These are phyloP conservation scores for Coemansia sp. DNA, from an alignment of 192 early-diverging fungal species.

Conservation along the genomic window DNA sequence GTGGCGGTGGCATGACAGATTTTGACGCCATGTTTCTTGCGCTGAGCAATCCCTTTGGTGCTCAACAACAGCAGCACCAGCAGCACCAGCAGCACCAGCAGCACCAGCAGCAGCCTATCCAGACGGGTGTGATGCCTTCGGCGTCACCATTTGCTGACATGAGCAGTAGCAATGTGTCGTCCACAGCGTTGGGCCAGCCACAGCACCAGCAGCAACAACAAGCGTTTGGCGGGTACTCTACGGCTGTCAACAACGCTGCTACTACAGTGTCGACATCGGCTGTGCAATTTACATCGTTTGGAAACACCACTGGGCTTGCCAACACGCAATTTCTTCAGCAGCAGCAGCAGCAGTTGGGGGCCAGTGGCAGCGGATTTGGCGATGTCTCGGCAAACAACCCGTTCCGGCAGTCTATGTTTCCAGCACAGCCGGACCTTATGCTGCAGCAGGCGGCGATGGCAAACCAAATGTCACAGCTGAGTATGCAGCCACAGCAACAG, in stretches of 20 bases:
- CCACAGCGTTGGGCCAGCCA: not conserved
- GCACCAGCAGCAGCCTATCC: constrained; percentile 1
- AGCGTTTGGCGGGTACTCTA: constrained; percentile 26
- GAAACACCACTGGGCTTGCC: constrained; percentile 3
- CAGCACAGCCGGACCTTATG: constrained; percentile 10
- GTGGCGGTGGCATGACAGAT: constrained; percentile 9
- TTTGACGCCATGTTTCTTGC: constrained; percentile 46
- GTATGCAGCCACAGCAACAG: constrained; percentile 18
- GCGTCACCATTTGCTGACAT: not conserved
- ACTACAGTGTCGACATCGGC: not conserved
- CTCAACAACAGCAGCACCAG: constrained; percentile 2
- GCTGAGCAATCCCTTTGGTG: constrained; percentile 44
- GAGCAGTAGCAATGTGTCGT: constrained; percentile 13
- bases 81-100: not conserved
- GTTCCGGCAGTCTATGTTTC: constrained; percentile 52
- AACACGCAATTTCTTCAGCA: constrained; percentile 5
- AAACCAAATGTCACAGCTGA: constrained; percentile 40
- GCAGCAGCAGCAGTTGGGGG: constrained; percentile 1
- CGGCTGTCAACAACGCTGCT: not conserved
- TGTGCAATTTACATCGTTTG: constrained; percentile 6
- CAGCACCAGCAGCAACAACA: constrained; percentile 19
- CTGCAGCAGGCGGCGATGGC: constrained; percentile 27
- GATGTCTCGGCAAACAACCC: constrained; percentile 46
- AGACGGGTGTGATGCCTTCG: not conserved
- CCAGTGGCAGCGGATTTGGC: constrained; percentile 4